These are phyloP conservation scores for Endotrypanum monterogeii DNA, from an alignment of 208 protist species.

Conservation along the genomic window DNA sequence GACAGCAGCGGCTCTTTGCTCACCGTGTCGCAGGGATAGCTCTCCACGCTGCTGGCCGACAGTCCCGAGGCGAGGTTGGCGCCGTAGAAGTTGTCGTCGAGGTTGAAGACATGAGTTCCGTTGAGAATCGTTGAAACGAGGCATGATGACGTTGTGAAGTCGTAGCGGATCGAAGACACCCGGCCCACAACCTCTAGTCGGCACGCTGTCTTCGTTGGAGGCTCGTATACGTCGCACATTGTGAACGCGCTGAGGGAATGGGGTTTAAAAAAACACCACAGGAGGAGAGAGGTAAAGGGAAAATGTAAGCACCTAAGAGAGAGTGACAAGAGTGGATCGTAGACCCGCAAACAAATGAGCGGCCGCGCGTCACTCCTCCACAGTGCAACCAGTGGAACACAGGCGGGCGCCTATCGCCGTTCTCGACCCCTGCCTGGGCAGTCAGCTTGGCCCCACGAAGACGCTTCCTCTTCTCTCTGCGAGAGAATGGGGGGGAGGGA, in stretches of 20 bases:
- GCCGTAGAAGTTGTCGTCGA: constrained; percentile 43
- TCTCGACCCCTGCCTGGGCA: neutral
- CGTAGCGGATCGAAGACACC: constrained; percentile 41
- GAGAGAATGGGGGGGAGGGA: neutral
- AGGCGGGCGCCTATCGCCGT: neutral
- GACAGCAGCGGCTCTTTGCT: constrained; percentile 47
- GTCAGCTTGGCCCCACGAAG: neutral
- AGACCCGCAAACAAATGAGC: neutral
- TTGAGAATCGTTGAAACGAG: constrained; percentile 52
- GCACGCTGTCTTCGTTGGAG: constrained; percentile 37
- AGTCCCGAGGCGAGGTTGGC: constrained; percentile 28
- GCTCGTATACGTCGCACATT: constrained; percentile 15
- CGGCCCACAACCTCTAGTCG: constrained; percentile 43
- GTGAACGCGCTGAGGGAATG: neutral
- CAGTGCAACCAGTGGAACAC: neutral
- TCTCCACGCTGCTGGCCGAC: constrained; percentile 47
- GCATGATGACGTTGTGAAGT: constrained; percentile 37
- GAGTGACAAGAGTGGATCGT: too few relatives aligned
- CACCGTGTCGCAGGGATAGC: constrained; percentile 39
- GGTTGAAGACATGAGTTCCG: constrained; percentile 50
- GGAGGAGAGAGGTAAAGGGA: neutral
- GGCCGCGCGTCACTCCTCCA: too few relatives aligned
- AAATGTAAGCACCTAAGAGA: neutral
- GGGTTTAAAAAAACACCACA: neutral
- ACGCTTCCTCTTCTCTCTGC: neutral